phyloP scores from a whole-genome alignment of 2,329 filamentous ascomycete genomes.

The Aspergillus brunneoviolaceus region DNA sequence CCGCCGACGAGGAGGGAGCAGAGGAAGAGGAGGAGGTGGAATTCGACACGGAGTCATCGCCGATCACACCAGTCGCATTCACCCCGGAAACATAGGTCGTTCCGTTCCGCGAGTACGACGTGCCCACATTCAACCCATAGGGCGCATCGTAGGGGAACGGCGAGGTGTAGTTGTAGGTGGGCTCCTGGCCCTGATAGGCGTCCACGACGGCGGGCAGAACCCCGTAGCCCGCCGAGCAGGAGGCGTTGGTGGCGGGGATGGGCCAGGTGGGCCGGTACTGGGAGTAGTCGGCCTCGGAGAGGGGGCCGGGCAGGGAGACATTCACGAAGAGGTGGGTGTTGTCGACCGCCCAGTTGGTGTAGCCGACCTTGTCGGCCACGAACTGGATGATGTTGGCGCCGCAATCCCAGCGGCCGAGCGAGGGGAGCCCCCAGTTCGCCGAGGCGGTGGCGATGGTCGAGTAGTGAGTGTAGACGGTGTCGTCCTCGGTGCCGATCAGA shows the following conservation, averaged over 20 bases:
- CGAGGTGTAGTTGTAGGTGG: slow-evolving; percentile 34
- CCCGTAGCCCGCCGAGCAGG: slow-evolving; percentile 33
- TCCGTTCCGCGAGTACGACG: slow-evolving; percentile 5
- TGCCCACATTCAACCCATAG: slow-evolving; percentile 18
- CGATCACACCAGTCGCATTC: background rate
- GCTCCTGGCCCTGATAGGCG: slow-evolving; percentile 21
- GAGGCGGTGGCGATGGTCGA: slow-evolving; percentile 62
- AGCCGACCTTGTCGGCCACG: slow-evolving; percentile 62
- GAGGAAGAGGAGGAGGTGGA: background rate
- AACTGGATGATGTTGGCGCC: slow-evolving; percentile 66
- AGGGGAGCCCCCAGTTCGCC: slow-evolving; percentile 69
- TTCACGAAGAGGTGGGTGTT: slow-evolving; percentile 51
- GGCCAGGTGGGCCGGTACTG: slow-evolving; percentile 29
- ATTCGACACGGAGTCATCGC: background rate
- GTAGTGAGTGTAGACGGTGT: slow-evolving; percentile 71
- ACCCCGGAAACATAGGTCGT: slow-evolving; percentile 3
- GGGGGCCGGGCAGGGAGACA: slow-evolving; percentile 52
- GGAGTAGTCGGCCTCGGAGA: slow-evolving; percentile 13
- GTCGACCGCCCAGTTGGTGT: slow-evolving; percentile 45
- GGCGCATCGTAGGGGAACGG: slow-evolving; percentile 27
- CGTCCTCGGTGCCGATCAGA: slow-evolving; percentile 66
- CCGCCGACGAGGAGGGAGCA: too few species aligned
- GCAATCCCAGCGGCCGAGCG: slow-evolving; percentile 69
- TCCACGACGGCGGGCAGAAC: slow-evolving; percentile 30
- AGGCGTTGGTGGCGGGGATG: slow-evolving; percentile 26